phyloP scores from a whole-genome alignment of 306 rosid species.

The Prunus mira region DNA sequence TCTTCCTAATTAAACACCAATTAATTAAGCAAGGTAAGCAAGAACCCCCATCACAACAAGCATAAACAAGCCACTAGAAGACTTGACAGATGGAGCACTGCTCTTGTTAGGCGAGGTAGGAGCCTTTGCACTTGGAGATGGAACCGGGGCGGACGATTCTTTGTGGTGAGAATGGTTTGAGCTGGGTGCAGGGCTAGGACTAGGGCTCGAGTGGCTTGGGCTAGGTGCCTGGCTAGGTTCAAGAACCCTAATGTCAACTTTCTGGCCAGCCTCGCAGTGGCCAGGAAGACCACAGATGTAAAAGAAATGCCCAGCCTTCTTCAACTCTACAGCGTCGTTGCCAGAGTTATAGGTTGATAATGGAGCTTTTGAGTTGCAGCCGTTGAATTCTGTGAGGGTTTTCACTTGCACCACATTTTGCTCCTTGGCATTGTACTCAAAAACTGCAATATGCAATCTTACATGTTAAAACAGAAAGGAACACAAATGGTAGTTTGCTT shows the following conservation, averaged over 20 bases:
- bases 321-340: constrained; percentile 12
- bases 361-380: constrained; percentile 27
- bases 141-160: no score
- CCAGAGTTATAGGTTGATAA: constrained; percentile 17
- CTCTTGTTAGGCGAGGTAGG: neutral
- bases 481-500: no score
- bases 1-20: neutral
- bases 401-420: constrained; percentile 30
- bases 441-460: constrained; percentile 17
- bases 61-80: neutral
- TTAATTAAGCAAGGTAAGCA: neutral
- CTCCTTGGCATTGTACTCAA: constrained; percentile 11
- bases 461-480: neutral
- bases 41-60: neutral
- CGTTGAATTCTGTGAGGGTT: neutral
- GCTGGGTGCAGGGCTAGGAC: neutral
- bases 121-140: neutral
- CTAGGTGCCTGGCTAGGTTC: neutral
- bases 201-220: neutral
- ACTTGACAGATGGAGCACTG: neutral
- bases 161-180: neutral
- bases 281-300: constrained; percentile 33
- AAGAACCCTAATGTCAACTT: constrained; percentile 31
- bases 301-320: constrained; percentile 20
- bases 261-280: constrained; percentile 33